phyloP scores from a whole-genome alignment of 306 rosid genomes.

The Hippophae tibetana region DNA sequence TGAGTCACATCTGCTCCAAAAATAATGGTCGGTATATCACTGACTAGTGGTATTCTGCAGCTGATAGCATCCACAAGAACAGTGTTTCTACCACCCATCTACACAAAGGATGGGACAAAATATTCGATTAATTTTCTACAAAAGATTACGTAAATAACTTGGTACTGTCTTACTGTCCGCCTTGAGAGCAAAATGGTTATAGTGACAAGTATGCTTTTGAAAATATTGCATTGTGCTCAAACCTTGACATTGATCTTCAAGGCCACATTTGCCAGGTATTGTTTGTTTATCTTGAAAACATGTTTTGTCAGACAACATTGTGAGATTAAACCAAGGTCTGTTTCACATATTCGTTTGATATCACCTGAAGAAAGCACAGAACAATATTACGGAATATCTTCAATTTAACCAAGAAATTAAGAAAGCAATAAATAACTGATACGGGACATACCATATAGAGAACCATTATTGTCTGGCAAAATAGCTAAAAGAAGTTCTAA shows the following conservation, averaged over 20 bases:
- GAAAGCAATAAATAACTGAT: not conserved
- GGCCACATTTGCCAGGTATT: conserved; percentile 85
- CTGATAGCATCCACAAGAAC: conserved; percentile 90
- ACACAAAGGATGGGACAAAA: conserved; percentile 12
- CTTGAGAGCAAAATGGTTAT: too few relatives aligned
- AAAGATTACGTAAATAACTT: too few relatives aligned
- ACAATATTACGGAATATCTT: not conserved
- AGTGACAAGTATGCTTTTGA: too few relatives aligned
- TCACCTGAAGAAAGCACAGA: conserved; percentile 50
- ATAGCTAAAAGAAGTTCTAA: conserved; percentile 73
- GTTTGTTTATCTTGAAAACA: conserved; percentile 80
- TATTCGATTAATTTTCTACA: too few relatives aligned
- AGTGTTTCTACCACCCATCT: conserved; percentile 98
- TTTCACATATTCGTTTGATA: conserved; percentile 86
- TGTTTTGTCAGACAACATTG: conserved; percentile 92
- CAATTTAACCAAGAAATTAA: not conserved
- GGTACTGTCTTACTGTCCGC: too few relatives aligned
- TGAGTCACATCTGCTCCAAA: conserved; percentile 94
- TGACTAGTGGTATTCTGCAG: conserved; percentile 87
- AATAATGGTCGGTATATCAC: conserved; percentile 88
- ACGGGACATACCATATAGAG: conserved; percentile 55
- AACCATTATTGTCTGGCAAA: conserved; percentile 87
- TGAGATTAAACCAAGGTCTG: conserved; percentile 80
- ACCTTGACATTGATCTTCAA: conserved; percentile 95
- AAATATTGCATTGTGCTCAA: conserved; percentile 1